These are phyloP conservation scores for Trichoderma erinaceum DNA, from an alignment of 495 filamentous ascomycete genomes.

Conservation along the genomic window DNA sequence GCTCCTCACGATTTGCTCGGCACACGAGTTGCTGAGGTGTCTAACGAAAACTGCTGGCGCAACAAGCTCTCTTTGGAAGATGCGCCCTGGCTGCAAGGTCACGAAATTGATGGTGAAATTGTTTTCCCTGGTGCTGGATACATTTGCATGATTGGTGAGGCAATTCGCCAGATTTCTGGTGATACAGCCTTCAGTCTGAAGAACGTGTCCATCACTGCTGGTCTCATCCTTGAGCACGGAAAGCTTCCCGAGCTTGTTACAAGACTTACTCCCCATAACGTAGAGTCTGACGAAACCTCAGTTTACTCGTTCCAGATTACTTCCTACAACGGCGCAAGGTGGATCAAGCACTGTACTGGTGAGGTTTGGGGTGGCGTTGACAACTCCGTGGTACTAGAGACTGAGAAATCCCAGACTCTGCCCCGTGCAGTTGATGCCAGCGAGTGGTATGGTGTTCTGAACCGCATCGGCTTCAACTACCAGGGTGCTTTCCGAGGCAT, in stretches of 20 bases:
- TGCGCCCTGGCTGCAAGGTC: constrained; percentile 42
- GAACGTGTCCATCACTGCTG: constrained; percentile 29
- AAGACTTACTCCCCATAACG: neutral
- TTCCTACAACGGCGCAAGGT: constrained; percentile 30
- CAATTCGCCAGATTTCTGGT: constrained; percentile 31
- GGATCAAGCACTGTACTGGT: constrained; percentile 40
- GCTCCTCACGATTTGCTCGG: constrained; percentile 37
- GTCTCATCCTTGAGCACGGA: constrained; percentile 33
- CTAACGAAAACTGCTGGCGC: constrained; percentile 17
- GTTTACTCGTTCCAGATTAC: constrained; percentile 24
- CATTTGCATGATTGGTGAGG: constrained; percentile 43
- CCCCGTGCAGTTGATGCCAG: constrained; percentile 19
- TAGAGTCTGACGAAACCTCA: neutral
- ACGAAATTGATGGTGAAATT: constrained; percentile 34
- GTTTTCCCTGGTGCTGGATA: constrained; percentile 46
- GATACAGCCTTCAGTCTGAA: constrained; percentile 29
- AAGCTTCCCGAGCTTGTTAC: constrained; percentile 7
- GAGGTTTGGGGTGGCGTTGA: constrained; percentile 22
- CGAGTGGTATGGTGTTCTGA: constrained; percentile 23
- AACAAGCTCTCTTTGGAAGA: constrained; percentile 20
- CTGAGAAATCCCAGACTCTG: neutral
- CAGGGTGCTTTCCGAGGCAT: constrained; percentile 29
- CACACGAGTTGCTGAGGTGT: constrained; percentile 13
- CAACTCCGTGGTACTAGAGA: constrained; percentile 19
- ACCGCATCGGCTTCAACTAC: constrained; percentile 22